Evolutionary conservation across 768 basidiomycete genomes (phyloP).

Genomic region (Tricholoma matsutake): DNA sequence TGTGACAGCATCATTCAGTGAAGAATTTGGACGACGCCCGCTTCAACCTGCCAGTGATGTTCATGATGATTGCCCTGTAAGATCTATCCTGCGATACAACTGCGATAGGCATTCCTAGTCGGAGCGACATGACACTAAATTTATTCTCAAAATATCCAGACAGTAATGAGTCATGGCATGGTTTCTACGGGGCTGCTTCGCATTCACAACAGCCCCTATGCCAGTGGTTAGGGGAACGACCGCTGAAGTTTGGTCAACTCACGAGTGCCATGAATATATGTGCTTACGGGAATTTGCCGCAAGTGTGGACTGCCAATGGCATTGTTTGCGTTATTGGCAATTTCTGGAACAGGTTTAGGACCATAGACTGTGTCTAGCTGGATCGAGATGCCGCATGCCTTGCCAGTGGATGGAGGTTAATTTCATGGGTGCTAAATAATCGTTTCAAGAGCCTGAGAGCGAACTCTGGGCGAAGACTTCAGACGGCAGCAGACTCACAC

Average conservation of each 20-base stretch:
- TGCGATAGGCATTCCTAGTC: no score
- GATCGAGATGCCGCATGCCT: constrained; percentile 62
- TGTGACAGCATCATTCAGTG: constrained; percentile 65
- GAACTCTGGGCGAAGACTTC: no score
- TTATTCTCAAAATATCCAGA: constrained; percentile 43
- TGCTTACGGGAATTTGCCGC: no score
- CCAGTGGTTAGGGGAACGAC: constrained; percentile 78
- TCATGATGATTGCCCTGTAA: constrained; percentile 45
- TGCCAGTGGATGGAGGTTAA: constrained; percentile 82
- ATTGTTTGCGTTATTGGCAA: constrained; percentile 58
- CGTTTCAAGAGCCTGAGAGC: no score
- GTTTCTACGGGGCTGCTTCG: constrained; percentile 64
- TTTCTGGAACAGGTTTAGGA: constrained; percentile 62
- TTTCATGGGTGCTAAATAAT: constrained; percentile 78
- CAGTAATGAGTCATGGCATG: constrained; percentile 64
- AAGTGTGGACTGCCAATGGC: constrained; percentile 82
- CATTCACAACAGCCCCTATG: constrained; percentile 67
- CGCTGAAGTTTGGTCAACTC: constrained; percentile 63
- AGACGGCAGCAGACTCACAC: no score
- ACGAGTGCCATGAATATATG: no score
- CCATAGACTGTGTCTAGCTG: constrained; percentile 64
- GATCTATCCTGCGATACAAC: constrained; percentile 10
- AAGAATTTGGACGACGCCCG: constrained; percentile 69
- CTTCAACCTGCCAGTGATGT: constrained; percentile 51
- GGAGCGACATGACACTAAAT: not conserved